These are phyloP conservation scores for Helotiales sp. DNA, from an alignment of 2,329 filamentous ascomycete species.

Conservation along the genomic window DNA sequence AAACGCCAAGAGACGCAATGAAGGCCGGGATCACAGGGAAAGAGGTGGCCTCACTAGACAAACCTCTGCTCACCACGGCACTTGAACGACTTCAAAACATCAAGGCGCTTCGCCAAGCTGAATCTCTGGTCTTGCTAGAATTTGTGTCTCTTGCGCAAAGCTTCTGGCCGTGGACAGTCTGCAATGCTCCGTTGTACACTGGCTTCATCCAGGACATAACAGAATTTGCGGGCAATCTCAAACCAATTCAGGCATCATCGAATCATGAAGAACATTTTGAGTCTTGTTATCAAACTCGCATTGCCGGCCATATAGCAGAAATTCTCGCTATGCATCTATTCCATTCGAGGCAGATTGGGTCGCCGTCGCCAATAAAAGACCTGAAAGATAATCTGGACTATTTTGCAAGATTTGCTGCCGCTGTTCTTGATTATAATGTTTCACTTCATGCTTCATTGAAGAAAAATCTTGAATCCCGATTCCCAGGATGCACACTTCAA, in stretches of 20 bases:
- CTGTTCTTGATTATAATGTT: slow-evolving; percentile 79
- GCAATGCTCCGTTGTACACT: slow-evolving; percentile 72
- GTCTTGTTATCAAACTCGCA: slow-evolving; percentile 60
- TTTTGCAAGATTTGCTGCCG: slow-evolving; percentile 74
- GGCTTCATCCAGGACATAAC: slow-evolving; percentile 72
- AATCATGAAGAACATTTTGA: slow-evolving; percentile 49
- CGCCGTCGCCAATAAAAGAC: slow-evolving; percentile 65
- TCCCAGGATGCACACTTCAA: slow-evolving; percentile 69
- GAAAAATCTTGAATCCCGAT: slow-evolving; percentile 79
- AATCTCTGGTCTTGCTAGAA: slow-evolving; percentile 75
- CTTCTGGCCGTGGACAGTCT: slow-evolving; percentile 93
- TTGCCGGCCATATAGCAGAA: slow-evolving; percentile 83
- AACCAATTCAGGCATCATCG: slow-evolving; percentile 50
- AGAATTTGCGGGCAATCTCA: slow-evolving; percentile 63
- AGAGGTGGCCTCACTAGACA: slow-evolving; percentile 43
- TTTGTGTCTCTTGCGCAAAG: slow-evolving; percentile 89
- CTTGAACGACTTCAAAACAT: slow-evolving; percentile 70
- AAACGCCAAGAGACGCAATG: slow-evolving; percentile 75
- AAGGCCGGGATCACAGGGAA: slow-evolving; percentile 50
- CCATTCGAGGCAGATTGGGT: slow-evolving; percentile 74
- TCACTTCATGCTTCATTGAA: slow-evolving; percentile 85
- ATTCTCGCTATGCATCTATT: slow-evolving; percentile 91
- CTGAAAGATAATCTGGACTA: slow-evolving; percentile 77
- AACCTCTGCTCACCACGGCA: slow-evolving; percentile 73
- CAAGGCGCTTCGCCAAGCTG: slow-evolving; percentile 59